Conservation (phyloP, 1,139 yeast species). For the Suhomyces ambrosiae region DNA sequence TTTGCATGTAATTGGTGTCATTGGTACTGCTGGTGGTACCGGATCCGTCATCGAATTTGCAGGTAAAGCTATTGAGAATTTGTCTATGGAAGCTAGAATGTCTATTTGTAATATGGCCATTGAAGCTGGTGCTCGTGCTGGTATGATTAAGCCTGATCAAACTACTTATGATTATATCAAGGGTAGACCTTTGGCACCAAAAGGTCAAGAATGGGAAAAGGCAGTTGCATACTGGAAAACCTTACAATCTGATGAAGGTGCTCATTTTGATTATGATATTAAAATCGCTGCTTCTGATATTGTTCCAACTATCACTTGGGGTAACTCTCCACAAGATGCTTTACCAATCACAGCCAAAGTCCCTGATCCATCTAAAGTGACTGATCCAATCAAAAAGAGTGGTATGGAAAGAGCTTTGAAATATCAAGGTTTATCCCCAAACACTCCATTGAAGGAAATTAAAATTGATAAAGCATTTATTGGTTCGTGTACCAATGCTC, state of each 20-base stretch:
- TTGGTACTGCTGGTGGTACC: conserved; percentile 99
- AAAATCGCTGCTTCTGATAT: conserved; percentile 81
- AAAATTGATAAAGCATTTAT: conserved; percentile 89
- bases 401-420: conserved; percentile 90
- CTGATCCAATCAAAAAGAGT: conserved; percentile 74
- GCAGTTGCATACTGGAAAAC: conserved; percentile 91
- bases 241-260: conserved; percentile 83
- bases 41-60: conserved; percentile 96
- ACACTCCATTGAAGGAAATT: conserved; percentile 74
- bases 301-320: conserved; percentile 98
- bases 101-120: conserved; percentile 98
- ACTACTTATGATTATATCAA: conserved; percentile 83
- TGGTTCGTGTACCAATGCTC: conserved; percentile 97
- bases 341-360: conserved; percentile 87
- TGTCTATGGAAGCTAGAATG: conserved; percentile 99
- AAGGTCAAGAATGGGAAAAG: conserved; percentile 91
- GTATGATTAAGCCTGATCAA: conserved; percentile 96
- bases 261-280: conserved; percentile 83
- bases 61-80: conserved; percentile 85
- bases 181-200: conserved; percentile 94
- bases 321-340: conserved; percentile 98
- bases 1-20: conserved; percentile 90
- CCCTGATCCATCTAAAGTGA: conserved; percentile 79
- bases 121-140: conserved; percentile 99
- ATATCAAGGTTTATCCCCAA: conserved; percentile 89